Base-by-base conservation (phyloP, 768 basidiomycete genomes). In the Kwoniella pini region DNA sequence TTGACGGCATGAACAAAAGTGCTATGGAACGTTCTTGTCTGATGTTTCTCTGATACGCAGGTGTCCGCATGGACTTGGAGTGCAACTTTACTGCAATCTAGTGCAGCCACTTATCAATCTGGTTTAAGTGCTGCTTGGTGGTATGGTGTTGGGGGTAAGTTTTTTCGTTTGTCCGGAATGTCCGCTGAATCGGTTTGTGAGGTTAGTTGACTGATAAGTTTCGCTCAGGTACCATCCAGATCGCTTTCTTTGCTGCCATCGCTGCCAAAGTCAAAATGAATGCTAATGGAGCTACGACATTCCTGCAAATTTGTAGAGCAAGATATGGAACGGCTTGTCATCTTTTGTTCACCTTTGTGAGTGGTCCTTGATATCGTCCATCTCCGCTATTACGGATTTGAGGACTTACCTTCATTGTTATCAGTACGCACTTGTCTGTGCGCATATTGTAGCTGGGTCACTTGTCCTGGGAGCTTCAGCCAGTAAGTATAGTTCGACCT, bases 251-350 rank as follows among this genome's bases (percentile, higher is more conserved):
- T 56, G 82, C 76, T 31, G 64, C 70, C 5, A 60, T 77, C 24
- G 79, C 80, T 21, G 74, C 74, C 55, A 77, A 78, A 66, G 82
- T 85, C 11, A 86, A 86, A 71, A 81, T 81, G 80, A 85, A 85
- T 50, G 85, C 84, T 0, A 84, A 84, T 30, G 81, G 82, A 15
- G 84, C 84, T 0, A 83, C 83, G 63, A 86, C 84, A 0, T 85
- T 84, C 65, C 76, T 85, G 24, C 84, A 86, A 79, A 84, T 86
- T 31, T 83, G 83, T 31, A 60, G 46, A 24, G 66, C 63, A 13
- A 59, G 59, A 50, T 57, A 57, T 28, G 52, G 45, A 26, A 57
- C 39, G 67, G 63, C 46, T 78, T 76, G 0, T 80, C 84, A 84
- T 56, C 62, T 84, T 9, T 24, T 61, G 22, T 61, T 65, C 60